These are phyloP conservation scores for Apophysomyces trapeziformis DNA, from an alignment of 371 early-diverging fungal genomes.

Conservation along the genomic window DNA sequence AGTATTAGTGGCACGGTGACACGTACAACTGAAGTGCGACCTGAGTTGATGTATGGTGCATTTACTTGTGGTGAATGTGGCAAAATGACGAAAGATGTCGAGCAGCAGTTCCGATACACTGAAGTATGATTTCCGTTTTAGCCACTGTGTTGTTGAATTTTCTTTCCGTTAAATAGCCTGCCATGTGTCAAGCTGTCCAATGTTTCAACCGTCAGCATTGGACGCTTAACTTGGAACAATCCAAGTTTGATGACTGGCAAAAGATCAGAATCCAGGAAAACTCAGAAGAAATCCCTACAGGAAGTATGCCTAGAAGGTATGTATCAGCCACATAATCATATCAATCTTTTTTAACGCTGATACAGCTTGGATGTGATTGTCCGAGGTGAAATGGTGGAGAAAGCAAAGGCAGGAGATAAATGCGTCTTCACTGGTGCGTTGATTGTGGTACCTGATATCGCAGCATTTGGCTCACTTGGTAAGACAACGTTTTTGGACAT, in stretches of 20 bases:
- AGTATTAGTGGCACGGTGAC: conserved; percentile 97
- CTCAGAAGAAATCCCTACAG: conserved; percentile 96
- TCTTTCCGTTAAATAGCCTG: conserved; percentile 61
- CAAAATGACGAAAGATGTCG: conserved; percentile 80
- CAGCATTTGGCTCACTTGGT: conserved; percentile 79
- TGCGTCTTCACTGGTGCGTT: conserved; percentile 93
- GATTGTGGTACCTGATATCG: conserved; percentile 95
- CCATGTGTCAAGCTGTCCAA: conserved; percentile 86
- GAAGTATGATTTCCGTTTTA: conserved; percentile 58
- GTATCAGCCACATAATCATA: neutral
- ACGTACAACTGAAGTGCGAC: conserved; percentile 97
- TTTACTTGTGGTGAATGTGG: conserved; percentile 95
- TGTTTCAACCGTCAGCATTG: conserved; percentile 91
- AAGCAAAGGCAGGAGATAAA: conserved; percentile 98
- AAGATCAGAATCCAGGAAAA: conserved; percentile 98
- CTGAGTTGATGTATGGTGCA: conserved; percentile 93
- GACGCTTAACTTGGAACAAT: conserved; percentile 84
- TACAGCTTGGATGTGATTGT: conserved; percentile 95
- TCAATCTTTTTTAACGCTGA: neutral
- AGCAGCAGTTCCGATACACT: conserved; percentile 97
- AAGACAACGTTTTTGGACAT: conserved; percentile 11
- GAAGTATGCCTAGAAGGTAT: conserved; percentile 96
- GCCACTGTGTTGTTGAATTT: neutral
- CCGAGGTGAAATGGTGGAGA: conserved; percentile 95
- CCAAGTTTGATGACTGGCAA: conserved; percentile 98